Evolutionary conservation across 805 yeast species (phyloP).

Genomic region (Yamadazyma olivae): DNA sequence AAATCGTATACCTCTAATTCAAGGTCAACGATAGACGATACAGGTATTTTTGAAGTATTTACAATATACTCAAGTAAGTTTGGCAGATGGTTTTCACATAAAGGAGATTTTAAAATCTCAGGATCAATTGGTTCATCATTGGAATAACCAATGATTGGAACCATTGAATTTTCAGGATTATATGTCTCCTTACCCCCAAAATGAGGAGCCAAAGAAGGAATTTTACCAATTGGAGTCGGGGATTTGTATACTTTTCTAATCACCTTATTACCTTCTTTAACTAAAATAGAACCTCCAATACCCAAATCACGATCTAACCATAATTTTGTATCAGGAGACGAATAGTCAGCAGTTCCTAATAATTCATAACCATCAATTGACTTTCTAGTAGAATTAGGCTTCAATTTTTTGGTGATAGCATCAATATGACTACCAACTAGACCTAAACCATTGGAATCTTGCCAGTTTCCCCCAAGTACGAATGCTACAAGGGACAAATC

Average conservation of each 20-base stretch:
- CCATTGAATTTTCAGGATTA: conserved; percentile 72
- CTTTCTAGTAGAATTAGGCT: conserved; percentile 64
- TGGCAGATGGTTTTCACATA: conserved; percentile 21
- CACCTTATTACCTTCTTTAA: conserved; percentile 37
- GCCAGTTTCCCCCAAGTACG: conserved; percentile 64
- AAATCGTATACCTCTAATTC: conserved; percentile 38
- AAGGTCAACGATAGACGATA: conserved; percentile 24
- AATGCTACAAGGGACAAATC: conserved; percentile 71
- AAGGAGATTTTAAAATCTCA: conserved; percentile 1
- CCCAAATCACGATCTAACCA: conserved; percentile 91
- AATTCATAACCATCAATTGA: conserved; percentile 71
- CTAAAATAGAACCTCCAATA: conserved; percentile 72
- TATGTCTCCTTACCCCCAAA: conserved; percentile 73
- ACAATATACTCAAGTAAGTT: conserved; percentile 31
- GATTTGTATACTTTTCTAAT: conserved; percentile 48
- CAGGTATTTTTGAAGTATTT: conserved; percentile 16
- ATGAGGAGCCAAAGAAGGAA: conserved; percentile 85
- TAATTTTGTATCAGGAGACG: conserved; percentile 60
- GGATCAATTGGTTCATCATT: background rate
- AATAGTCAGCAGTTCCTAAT: conserved; percentile 81
- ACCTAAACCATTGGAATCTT: conserved; percentile 63
- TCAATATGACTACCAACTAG: conserved; percentile 76
- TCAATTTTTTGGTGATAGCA: conserved; percentile 63
- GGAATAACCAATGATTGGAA: conserved; percentile 69
- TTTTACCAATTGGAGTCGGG: conserved; percentile 71